A percentile compares a stretch with the other conserved stretches of the same genome.
These are phyloP conservation scores for Penicillium sp. DNA, from an alignment of 2,329 filamentous ascomycete genomes.

Conservation along the genomic window DNA sequence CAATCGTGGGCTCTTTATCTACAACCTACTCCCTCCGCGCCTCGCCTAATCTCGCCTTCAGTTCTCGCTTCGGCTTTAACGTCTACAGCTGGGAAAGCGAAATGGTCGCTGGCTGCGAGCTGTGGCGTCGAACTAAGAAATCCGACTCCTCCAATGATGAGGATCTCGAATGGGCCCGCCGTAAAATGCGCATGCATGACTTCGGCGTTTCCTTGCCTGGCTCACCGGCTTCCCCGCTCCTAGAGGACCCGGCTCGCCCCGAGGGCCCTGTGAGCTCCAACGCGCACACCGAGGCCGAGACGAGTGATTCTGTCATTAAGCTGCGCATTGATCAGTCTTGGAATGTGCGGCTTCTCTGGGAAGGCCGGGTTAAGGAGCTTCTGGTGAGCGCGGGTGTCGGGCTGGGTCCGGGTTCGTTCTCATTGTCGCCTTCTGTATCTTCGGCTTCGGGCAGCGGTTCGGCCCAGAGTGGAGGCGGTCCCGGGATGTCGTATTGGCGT, in stretches of 20 bases:
- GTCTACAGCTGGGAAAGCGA: constrained; percentile 97
- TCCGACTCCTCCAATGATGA: constrained; percentile 38
- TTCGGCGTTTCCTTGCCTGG: constrained; percentile 20
- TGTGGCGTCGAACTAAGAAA: constrained; percentile 66
- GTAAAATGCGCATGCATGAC: constrained; percentile 34
- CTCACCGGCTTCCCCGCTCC: constrained; percentile 16
- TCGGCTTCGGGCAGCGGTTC: constrained; percentile 24
- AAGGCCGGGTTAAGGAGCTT: constrained; percentile 86
- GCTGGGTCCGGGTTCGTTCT: constrained; percentile 59
- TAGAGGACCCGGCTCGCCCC: constrained; percentile 15
- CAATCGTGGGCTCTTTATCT: constrained; percentile 88
- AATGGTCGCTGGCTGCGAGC: constrained; percentile 84
- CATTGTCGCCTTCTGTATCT: constrained; percentile 26
- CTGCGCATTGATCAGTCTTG: constrained; percentile 84
- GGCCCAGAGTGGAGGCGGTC: constrained; percentile 27
- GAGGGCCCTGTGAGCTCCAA: constrained; percentile 6
- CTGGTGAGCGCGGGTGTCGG: constrained; percentile 87
- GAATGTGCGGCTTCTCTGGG: constrained; percentile 84
- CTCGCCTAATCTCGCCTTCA: constrained; percentile 76
- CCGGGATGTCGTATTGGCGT: constrained; percentile 38
- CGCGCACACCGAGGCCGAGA: constrained; percentile 51
- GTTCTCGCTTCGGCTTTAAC: constrained; percentile 93
- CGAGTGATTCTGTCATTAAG: constrained; percentile 84
- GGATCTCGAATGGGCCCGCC: constrained; percentile 44
- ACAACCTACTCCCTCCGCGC: constrained; percentile 90